Evolutionary conservation across 73 alveolate species (phyloP).

Genomic region (Paramecium sonneborni): DNA sequence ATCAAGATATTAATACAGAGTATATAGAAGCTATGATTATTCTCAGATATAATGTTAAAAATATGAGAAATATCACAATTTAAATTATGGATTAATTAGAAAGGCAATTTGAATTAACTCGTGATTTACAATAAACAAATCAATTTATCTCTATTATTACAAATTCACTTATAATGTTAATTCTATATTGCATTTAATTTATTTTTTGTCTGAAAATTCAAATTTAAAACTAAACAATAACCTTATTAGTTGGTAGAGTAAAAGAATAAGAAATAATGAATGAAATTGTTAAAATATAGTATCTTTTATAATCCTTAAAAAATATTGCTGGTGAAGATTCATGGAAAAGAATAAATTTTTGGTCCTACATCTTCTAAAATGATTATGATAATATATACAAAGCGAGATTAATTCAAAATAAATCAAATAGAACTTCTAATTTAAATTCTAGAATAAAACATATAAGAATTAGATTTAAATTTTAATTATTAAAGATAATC

Average conservation of each 20-base stretch:
- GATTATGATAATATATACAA: neutral
- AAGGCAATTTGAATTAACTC: neutral
- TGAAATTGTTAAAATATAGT: neutral
- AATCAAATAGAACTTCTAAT: neutral
- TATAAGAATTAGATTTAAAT: neutral
- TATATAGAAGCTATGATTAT: neutral
- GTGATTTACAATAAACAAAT: neutral
- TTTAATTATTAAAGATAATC: neutral
- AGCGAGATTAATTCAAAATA: neutral
- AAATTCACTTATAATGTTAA: neutral
- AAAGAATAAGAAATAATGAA: neutral
- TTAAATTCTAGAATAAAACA: neutral
- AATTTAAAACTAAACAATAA: neutral
- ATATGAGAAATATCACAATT: neutral
- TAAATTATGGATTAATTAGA: neutral
- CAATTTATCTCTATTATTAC: neutral
- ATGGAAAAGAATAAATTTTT: constrained; percentile 21
- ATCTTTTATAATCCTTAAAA: neutral
- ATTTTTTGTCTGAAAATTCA: neutral
- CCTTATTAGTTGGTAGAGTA: constrained; percentile 8
- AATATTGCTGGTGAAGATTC: constrained; percentile 14
- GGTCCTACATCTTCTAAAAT: neutral
- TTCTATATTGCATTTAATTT: neutral
- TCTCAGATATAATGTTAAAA: neutral
- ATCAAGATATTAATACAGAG: neutral